Evolutionary conservation across 176 grass and related monocot genomes (phyloP).

Genomic region (Tillandsia fasciculata): DNA sequence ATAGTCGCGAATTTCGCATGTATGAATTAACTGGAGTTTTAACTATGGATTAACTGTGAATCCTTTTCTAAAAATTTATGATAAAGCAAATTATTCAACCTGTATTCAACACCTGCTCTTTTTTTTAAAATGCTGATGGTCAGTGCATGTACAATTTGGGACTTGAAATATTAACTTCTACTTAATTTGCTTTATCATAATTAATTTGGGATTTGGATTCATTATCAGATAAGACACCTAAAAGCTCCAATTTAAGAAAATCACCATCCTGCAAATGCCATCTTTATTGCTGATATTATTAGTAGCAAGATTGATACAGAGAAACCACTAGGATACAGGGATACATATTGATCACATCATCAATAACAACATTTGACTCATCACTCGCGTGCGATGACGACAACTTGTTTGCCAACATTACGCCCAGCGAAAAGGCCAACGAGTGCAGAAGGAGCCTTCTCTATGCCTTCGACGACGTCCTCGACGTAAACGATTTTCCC

Average conservation of each 20-base stretch:
- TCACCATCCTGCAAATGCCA: neutral
- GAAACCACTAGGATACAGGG: neutral
- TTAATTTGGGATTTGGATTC: neutral
- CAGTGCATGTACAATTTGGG: neutral
- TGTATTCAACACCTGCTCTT: too few species aligned
- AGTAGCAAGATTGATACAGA: neutral
- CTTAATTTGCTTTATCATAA: too few species aligned
- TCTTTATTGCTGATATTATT: neutral
- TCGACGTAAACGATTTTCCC: slow-evolving; percentile 44
- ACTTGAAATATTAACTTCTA: neutral
- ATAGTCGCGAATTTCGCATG: too few species aligned
- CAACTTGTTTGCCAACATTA: slow-evolving; percentile 73
- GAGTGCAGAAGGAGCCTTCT: slow-evolving; percentile 38
- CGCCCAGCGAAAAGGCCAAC: slow-evolving; percentile 42
- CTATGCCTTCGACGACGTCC: slow-evolving; percentile 44
- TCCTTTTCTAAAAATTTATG: too few species aligned
- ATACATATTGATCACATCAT: neutral
- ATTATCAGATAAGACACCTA: neutral
- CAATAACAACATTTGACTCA: neutral
- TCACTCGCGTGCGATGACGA: slow-evolving; percentile 33
- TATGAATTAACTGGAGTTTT: too few species aligned
- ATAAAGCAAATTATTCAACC: too few species aligned
- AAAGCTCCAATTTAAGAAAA: neutral
- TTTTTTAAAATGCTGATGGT: too few species aligned
- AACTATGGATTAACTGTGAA: too few species aligned